phyloP scores from a whole-genome alignment of 2,329 filamentous ascomycete species.

The Hypomyces perniciosus region DNA sequence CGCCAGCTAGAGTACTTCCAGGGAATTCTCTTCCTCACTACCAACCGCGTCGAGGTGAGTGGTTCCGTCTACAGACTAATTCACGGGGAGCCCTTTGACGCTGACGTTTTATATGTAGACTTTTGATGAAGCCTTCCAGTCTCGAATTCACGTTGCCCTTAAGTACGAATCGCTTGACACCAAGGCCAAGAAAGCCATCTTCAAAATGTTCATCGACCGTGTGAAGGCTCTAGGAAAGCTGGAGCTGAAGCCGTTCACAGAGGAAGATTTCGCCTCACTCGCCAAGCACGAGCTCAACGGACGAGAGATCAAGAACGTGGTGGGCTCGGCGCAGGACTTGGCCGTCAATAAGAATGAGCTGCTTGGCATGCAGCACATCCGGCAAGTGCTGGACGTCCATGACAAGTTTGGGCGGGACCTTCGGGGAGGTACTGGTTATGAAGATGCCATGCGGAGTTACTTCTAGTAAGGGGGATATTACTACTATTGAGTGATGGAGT shows the following conservation, averaged over 20 bases:
- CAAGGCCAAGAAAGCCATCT: conserved; percentile 71
- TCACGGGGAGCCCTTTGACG: neutral
- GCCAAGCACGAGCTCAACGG: conserved; percentile 59
- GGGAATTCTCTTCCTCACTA: conserved; percentile 83
- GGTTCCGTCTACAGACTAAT: neutral
- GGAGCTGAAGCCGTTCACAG: conserved; percentile 54
- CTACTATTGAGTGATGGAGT: too few species aligned
- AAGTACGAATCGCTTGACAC: conserved; percentile 68
- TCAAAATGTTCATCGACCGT: conserved; percentile 75
- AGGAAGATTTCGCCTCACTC: conserved; percentile 61
- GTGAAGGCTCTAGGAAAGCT: conserved; percentile 60
- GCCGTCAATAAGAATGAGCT: conserved; percentile 67
- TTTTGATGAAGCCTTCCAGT: conserved; percentile 88
- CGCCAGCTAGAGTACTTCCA: conserved; percentile 87
- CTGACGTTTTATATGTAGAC: conserved; percentile 41
- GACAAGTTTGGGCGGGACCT: conserved; percentile 79
- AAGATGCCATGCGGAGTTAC: conserved; percentile 81
- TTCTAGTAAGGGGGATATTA: conserved; percentile 34
- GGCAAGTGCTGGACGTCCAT: conserved; percentile 75
- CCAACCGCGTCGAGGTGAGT: conserved; percentile 68
- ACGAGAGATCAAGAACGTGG: conserved; percentile 79
- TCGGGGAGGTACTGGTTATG: conserved; percentile 71
- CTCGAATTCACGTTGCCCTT: conserved; percentile 77
- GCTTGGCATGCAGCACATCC: conserved; percentile 73
- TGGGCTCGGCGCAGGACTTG: conserved; percentile 75